A percentile compares a stretch with the other conserved stretches of the same genome.
phyloP scores from a whole-genome alignment of 495 filamentous ascomycete species.

The Xylaria venustula region DNA sequence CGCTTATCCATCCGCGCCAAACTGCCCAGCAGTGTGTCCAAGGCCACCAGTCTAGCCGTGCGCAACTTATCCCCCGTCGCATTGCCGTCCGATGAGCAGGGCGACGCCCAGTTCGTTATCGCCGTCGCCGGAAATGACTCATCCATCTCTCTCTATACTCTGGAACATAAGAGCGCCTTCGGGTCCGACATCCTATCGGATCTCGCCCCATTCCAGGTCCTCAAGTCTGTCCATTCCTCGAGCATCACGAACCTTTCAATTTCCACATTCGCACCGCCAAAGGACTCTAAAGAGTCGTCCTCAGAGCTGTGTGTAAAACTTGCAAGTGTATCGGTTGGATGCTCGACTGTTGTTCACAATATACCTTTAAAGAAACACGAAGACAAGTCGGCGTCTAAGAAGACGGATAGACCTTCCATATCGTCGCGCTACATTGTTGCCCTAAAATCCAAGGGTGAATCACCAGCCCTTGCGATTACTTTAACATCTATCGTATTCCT shows the following conservation, averaged over 20 bases:
- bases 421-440: conserved; percentile 66
- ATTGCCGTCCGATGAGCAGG: conserved; percentile 41
- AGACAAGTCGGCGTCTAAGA: conserved; percentile 45
- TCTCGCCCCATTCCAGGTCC: conserved; percentile 60
- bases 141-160: conserved; percentile 72
- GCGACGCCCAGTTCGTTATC: conserved; percentile 70
- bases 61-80: conserved; percentile 57
- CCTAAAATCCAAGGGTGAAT: conserved; percentile 51
- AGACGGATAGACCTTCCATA: conserved; percentile 42
- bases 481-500: conserved; percentile 52
- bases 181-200: conserved; percentile 52
- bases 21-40: conserved; percentile 41
- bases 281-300: conserved; percentile 39
- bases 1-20: conserved; percentile 39
- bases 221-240: conserved; percentile 74
- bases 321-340: conserved; percentile 80
- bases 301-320: conserved; percentile 66
- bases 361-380: conserved; percentile 60
- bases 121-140: conserved; percentile 82
- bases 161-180: conserved; percentile 54
- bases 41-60: conserved; percentile 72
- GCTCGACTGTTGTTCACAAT: conserved; percentile 81
- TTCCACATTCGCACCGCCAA: conserved; percentile 64
- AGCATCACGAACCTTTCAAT: conserved; percentile 85
- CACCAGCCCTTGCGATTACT: conserved; percentile 46